These are phyloP conservation scores for Ogataea ganodermae DNA, from an alignment of 805 yeast species.

Conservation along the genomic window DNA sequence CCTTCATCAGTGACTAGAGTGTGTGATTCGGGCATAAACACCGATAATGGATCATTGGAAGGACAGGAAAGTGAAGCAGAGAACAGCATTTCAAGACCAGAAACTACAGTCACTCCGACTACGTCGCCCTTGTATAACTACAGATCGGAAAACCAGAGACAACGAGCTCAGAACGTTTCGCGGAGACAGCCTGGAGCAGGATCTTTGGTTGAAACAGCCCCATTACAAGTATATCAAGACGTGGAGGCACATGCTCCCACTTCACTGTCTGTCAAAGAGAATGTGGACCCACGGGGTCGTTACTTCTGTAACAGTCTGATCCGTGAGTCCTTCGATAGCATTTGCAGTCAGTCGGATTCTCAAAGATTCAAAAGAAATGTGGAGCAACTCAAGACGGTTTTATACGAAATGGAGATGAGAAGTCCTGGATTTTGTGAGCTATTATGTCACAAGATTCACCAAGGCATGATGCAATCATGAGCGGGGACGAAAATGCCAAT, in stretches of 20 bases:
- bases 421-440: conserved; percentile 22
- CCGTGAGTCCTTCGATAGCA: conserved; percentile 19
- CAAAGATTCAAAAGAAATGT: conserved; percentile 18
- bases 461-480: conserved; percentile 17
- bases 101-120: conserved; percentile 20
- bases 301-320: conserved; percentile 19
- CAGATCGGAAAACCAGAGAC: conserved; percentile 15
- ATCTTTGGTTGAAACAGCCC: neutral
- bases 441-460: conserved; percentile 18
- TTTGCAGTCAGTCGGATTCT: conserved; percentile 16
- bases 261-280: conserved; percentile 16
- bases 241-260: neutral
- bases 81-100: conserved; percentile 18
- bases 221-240: neutral
- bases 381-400: conserved; percentile 19
- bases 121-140: conserved; percentile 22
- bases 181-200: neutral
- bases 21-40: conserved; percentile 5
- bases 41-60: conserved; percentile 11
- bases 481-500: neutral
- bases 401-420: conserved; percentile 20
- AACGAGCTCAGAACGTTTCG: conserved; percentile 1
- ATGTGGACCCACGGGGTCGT: conserved; percentile 18
- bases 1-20: neutral
- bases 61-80: conserved; percentile 18